These are phyloP conservation scores for Ophiocordyceps camponoti-floridani DNA, from an alignment of 2,329 filamentous ascomycete genomes.

Conservation along the genomic window DNA sequence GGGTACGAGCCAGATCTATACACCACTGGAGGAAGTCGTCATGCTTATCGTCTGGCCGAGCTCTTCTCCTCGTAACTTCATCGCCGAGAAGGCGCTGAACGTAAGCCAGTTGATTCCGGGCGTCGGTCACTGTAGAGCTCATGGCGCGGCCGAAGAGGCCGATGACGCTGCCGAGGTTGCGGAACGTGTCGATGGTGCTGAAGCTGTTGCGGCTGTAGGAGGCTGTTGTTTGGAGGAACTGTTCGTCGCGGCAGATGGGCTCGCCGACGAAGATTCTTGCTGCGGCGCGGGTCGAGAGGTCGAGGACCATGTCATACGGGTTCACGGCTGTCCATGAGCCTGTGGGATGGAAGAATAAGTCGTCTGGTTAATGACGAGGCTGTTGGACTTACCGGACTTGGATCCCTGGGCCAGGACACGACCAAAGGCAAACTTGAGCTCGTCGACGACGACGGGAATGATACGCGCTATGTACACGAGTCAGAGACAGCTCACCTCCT, in stretches of 20 bases:
- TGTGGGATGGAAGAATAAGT: not conserved
- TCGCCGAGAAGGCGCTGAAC: conserved; percentile 4
- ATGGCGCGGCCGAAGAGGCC: conserved; percentile 1
- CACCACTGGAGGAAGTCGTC: conserved; percentile 6
- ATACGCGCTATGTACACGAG: conserved; percentile 2
- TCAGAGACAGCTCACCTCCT: not conserved
- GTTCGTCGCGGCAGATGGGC: conserved; percentile 4
- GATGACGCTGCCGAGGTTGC: conserved; percentile 1
- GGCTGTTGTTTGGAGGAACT: conserved; percentile 3
- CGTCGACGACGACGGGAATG: conserved; percentile 4
- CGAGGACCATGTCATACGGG: conserved; percentile 4
- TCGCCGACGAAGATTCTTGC: conserved; percentile 4
- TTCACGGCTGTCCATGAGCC: conserved; percentile 2
- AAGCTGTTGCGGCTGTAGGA: conserved; percentile 5
- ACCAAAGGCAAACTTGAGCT: conserved; percentile 3
- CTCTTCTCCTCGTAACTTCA: conserved; percentile 2
- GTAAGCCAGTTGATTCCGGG: conserved; percentile 3
- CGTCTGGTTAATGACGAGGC: not conserved
- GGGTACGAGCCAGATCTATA: conserved; percentile 3
- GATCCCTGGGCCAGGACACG: conserved; percentile 1
- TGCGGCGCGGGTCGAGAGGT: conserved; percentile 3
- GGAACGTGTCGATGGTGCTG: conserved; percentile 3
- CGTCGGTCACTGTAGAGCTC: conserved; percentile 1
- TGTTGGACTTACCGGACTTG: not conserved
- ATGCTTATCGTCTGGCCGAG: conserved; percentile 1